Conservation (phyloP, 208 protist genomes). For the Strigomonas culicis region DNA sequence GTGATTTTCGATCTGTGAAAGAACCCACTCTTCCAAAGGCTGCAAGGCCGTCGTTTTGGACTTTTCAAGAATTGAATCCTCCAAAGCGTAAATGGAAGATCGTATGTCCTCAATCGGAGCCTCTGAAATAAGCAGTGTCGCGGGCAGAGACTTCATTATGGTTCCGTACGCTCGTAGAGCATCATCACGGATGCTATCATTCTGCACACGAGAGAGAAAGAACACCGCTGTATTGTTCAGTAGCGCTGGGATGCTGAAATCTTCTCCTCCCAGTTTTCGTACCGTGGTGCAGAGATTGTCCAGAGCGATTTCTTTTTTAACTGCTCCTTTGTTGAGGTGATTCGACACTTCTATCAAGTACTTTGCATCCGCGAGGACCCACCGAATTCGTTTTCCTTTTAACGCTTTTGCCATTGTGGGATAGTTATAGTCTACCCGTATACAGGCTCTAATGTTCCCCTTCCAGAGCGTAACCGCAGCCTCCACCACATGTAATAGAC, state of each 20-base stretch:
- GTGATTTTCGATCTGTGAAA: slow-evolving; percentile 1
- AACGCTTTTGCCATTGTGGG: slow-evolving; percentile 36
- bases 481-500: slow-evolving; percentile 32
- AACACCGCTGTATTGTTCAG: slow-evolving; percentile 3
- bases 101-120: slow-evolving; percentile 23
- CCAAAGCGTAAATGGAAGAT: slow-evolving; percentile 28
- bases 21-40: slow-evolving; percentile 38
- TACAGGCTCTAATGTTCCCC: slow-evolving; percentile 55
- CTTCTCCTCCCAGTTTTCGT: too few relatives aligned
- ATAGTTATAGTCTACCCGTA: slow-evolving; percentile 40
- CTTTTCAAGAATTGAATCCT: slow-evolving; percentile 12
- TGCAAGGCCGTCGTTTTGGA: slow-evolving; percentile 12
- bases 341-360: background rate
- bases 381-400: slow-evolving; percentile 11
- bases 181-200: slow-evolving; percentile 18
- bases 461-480: slow-evolving; percentile 60
- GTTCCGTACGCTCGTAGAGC: slow-evolving; percentile 26
- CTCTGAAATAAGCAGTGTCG: slow-evolving; percentile 36
- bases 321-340: background rate
- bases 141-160: slow-evolving; percentile 23
- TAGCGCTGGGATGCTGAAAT: too few relatives aligned
- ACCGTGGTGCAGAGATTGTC: background rate
- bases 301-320: background rate
- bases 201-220: slow-evolving; percentile 14
- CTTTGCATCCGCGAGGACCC: slow-evolving; percentile 9